Evolutionary conservation across 306 rosid genomes (phyloP).

Genomic region (Medicago ruthenica): DNA sequence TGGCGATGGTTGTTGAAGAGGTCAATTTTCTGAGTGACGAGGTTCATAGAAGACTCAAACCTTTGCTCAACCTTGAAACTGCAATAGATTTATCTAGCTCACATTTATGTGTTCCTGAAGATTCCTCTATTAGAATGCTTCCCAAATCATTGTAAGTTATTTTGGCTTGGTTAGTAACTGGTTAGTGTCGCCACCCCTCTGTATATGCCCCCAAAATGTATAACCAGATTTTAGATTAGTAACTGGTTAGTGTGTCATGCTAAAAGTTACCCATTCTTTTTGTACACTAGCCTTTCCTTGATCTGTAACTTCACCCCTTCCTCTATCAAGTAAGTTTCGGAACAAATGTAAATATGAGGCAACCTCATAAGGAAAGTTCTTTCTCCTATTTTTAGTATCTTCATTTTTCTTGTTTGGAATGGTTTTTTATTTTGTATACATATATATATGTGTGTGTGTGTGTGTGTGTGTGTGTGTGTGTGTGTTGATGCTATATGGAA

Average conservation of each 20-base stretch:
- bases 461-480: not conserved
- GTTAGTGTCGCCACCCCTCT: slow-evolving; percentile 55
- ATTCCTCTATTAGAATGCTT: slow-evolving; percentile 47
- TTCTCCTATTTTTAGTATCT: not conserved
- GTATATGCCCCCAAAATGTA: slow-evolving; percentile 58
- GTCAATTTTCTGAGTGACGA: slow-evolving; percentile 58
- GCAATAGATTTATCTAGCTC: slow-evolving; percentile 50
- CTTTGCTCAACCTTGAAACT: slow-evolving; percentile 68
- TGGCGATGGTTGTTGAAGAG: slow-evolving; percentile 74
- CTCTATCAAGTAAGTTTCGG: slow-evolving; percentile 42
- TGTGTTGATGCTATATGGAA: slow-evolving; percentile 26
- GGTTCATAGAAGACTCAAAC: slow-evolving; percentile 80
- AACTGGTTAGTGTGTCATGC: slow-evolving; percentile 35
- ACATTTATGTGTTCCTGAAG: slow-evolving; percentile 40
- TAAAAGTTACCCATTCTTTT: slow-evolving; percentile 59
- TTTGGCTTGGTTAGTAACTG: slow-evolving; percentile 44
- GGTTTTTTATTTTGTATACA: slow-evolving; percentile 4
- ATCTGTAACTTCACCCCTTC: slow-evolving; percentile 43
- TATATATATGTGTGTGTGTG: too few species aligned
- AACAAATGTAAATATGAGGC: slow-evolving; percentile 60
- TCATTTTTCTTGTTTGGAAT: slow-evolving; percentile 18
- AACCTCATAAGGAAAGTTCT: slow-evolving; percentile 41
- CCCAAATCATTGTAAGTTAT: slow-evolving; percentile 49
- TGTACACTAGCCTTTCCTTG: slow-evolving; percentile 54
- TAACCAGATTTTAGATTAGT: slow-evolving; percentile 57